These are phyloP conservation scores for Globisporangium splendens DNA, from an alignment of 352 stramenopile genomes.

Conservation along the genomic window DNA sequence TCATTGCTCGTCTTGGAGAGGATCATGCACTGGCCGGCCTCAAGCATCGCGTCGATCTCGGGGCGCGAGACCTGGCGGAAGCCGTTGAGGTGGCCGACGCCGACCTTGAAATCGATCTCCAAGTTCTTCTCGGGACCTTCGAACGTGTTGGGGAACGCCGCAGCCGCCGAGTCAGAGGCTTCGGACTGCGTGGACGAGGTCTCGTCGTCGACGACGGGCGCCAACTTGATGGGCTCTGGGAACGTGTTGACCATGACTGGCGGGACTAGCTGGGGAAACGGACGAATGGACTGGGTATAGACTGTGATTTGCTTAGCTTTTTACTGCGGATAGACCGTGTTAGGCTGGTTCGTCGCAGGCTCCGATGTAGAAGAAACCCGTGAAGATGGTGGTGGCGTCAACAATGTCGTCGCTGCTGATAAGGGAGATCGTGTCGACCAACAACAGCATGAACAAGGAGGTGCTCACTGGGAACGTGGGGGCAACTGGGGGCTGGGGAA, in stretches of 20 bases:
- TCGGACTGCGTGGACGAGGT: constrained; percentile 70
- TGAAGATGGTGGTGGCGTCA: constrained; percentile 86
- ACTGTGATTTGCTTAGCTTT: not conserved
- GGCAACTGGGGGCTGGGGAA: constrained; percentile 3
- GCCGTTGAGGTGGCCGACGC: constrained; percentile 65
- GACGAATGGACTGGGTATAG: not conserved
- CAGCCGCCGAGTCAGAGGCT: constrained; percentile 34
- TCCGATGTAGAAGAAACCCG: constrained; percentile 89
- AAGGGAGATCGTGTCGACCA: constrained; percentile 57
- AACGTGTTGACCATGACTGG: constrained; percentile 49
- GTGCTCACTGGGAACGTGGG: constrained; percentile 2
- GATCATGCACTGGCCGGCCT: constrained; percentile 95
- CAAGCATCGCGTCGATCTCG: constrained; percentile 94
- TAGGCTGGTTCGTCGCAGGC: constrained; percentile 87
- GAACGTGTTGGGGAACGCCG: constrained; percentile 86
- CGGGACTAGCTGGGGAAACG: not conserved
- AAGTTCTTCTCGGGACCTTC: constrained; percentile 98
- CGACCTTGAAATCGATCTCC: constrained; percentile 91
- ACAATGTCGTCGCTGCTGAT: constrained; percentile 83
- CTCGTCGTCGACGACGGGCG: constrained; percentile 47
- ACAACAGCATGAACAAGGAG: constrained; percentile 76
- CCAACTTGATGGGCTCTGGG: constrained; percentile 68
- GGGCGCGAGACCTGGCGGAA: constrained; percentile 88
- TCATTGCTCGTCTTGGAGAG: constrained; percentile 95
- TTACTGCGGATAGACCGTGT: constrained; percentile 50